Evolutionary conservation across 768 basidiomycete genomes (phyloP).

Genomic region (Strobilomyces echinocephalus): DNA sequence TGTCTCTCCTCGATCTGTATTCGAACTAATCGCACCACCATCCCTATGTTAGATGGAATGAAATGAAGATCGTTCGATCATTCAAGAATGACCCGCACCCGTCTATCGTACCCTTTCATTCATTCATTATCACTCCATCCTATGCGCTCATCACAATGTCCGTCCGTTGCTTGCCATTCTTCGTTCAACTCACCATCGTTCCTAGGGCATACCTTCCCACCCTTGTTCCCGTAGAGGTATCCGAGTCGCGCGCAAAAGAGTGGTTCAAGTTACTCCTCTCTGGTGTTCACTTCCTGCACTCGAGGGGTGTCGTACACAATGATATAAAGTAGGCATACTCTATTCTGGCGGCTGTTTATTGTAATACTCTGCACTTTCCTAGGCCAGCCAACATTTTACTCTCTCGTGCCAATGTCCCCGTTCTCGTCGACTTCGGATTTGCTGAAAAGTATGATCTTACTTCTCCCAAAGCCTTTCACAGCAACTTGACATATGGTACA

Average conservation of each 20-base stretch:
- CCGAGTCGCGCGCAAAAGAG: constrained; percentile 66
- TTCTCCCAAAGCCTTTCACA: constrained; percentile 67
- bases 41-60: constrained; percentile 71
- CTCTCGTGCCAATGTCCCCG: constrained; percentile 69
- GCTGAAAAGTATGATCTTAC: constrained; percentile 77
- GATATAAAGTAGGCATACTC: constrained; percentile 74
- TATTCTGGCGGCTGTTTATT: not conserved
- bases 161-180: constrained; percentile 29
- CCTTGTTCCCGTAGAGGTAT: constrained; percentile 83
- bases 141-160: constrained; percentile 93
- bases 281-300: constrained; percentile 79
- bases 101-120: constrained; percentile 87
- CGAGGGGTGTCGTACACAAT: constrained; percentile 82
- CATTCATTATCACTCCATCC: constrained; percentile 88
- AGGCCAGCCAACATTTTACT: constrained; percentile 94
- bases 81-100: constrained; percentile 86
- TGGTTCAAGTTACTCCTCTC: constrained; percentile 84
- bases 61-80: constrained; percentile 91
- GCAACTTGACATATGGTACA: constrained; percentile 83
- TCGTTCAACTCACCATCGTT: constrained; percentile 8
- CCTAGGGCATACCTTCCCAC: constrained; percentile 81
- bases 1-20: constrained; percentile 8
- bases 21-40: not conserved
- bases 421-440: constrained; percentile 95
- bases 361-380: not conserved